phyloP scores from a whole-genome alignment of 495 filamentous ascomycete genomes.

The Tuber indicum region DNA sequence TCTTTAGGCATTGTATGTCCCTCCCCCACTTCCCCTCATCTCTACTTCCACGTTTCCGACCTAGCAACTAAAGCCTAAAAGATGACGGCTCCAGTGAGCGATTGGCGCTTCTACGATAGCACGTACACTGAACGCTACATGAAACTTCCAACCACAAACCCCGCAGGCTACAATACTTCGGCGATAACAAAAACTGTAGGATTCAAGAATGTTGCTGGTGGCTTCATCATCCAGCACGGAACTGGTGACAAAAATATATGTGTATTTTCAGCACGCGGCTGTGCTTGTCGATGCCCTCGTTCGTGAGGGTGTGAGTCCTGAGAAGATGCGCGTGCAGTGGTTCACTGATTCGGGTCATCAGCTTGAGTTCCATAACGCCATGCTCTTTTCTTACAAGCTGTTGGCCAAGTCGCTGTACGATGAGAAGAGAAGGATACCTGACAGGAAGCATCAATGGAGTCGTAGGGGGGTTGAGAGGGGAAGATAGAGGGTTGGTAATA shows the following conservation, averaged over 20 bases:
- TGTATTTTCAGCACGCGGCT: constrained; percentile 54
- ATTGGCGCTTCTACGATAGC: constrained; percentile 59
- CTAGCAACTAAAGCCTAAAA: constrained; percentile 2
- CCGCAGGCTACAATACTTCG: constrained; percentile 48
- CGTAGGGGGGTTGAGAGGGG: constrained; percentile 5
- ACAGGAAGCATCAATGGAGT: constrained; percentile 47
- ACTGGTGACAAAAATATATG: constrained; percentile 57
- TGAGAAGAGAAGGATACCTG: constrained; percentile 46
- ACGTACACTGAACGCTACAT: constrained; percentile 63
- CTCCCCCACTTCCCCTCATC: constrained; percentile 9
- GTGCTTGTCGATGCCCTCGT: constrained; percentile 51
- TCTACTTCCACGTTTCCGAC: constrained; percentile 19
- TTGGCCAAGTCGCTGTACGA: constrained; percentile 48
- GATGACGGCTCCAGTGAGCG: constrained; percentile 51
- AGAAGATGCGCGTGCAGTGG: constrained; percentile 27
- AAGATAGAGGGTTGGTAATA: too few species aligned
- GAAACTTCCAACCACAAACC: constrained; percentile 51
- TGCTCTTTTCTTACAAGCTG: constrained; percentile 36
- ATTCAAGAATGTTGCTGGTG: constrained; percentile 51
- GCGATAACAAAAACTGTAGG: constrained; percentile 45
- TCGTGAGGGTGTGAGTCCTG: constrained; percentile 47
- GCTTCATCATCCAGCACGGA: constrained; percentile 52
- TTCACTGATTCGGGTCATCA: constrained; percentile 55
- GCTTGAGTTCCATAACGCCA: constrained; percentile 43
- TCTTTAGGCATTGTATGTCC: constrained; percentile 45